These are phyloP conservation scores for Pseudogymnoascus sp. DNA, from an alignment of 2,329 filamentous ascomycete genomes.

Conservation along the genomic window DNA sequence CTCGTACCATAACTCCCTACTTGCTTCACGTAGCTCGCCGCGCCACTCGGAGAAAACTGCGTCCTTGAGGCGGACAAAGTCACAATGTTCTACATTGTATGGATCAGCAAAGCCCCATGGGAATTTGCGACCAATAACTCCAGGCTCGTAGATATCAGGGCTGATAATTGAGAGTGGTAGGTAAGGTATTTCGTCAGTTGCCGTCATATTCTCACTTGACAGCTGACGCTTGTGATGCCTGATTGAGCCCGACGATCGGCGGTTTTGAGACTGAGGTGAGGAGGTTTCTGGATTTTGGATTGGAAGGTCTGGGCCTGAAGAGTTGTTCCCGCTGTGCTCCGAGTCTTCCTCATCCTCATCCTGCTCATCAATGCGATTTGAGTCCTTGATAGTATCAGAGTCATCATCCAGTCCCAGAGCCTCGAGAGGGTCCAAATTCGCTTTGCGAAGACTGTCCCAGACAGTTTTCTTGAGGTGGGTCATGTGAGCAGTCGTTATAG, in stretches of 20 bases:
- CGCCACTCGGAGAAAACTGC: conserved; percentile 92
- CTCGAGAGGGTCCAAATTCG: conserved; percentile 81
- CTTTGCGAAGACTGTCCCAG: conserved; percentile 77
- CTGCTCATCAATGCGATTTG: conserved; percentile 37
- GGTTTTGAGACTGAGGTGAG: conserved; percentile 32
- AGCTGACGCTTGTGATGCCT: conserved; percentile 21
- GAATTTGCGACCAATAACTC: conserved; percentile 74
- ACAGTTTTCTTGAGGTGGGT: conserved; percentile 81
- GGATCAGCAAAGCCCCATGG: conserved; percentile 97
- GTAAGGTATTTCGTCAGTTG: conserved; percentile 53
- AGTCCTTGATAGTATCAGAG: conserved; percentile 44
- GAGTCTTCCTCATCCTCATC: conserved; percentile 24
- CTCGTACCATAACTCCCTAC: conserved; percentile 90
- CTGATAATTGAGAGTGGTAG: conserved; percentile 89
- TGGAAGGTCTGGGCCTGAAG: conserved; percentile 31
- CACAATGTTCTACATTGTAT: conserved; percentile 83
- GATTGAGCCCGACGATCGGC: conserved; percentile 25
- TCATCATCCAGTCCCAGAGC: conserved; percentile 75
- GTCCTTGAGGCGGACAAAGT: conserved; percentile 85
- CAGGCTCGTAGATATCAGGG: conserved; percentile 81
- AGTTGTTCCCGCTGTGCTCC: conserved; percentile 23
- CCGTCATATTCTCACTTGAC: conserved; percentile 37
- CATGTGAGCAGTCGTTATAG: conserved; percentile 94
- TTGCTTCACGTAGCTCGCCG: conserved; percentile 79
- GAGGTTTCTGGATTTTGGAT: conserved; percentile 23